Evolutionary conservation across 1,284 basidiomycete genomes (phyloP), one percentile per base, ranked within the genome.

Genomic region (Neonothopanus nambi): DNA sequence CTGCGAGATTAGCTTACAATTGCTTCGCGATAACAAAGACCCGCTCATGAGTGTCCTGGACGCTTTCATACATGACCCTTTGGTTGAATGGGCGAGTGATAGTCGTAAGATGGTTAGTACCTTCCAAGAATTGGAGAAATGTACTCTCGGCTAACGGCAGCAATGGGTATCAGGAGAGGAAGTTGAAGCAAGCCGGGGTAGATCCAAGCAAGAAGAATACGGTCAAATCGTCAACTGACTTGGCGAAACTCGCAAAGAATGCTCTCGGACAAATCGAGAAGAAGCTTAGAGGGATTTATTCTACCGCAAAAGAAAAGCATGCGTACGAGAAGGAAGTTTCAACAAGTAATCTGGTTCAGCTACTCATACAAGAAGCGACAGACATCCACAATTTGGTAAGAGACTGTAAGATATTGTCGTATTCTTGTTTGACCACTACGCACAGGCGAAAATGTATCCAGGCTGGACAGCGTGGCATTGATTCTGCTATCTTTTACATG

Each of bases 41-140:
- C 91, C 91, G 49, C 75, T 99, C 57, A 96, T 97, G 88, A 96
- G 88, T 67, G 93, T 99, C 1, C 80, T 99, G 36, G 96, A 99
- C 66, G 93, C 97, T 0, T 99, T 99, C 70, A 87, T 98, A 33
- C 97, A 99, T 63, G 97, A 99, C 69, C 97, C 97, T 1, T 79
- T 99, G 2, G 90, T 96, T 26, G 97, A 99, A 70, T 99, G 95
- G 92, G 89, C 94, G 57, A 88, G 92, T 48, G 83, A 89, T 64
- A 84, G 81, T 59, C 76, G 82, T 5, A 84, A 79, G 63, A 65
- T 80, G 65, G 85, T 85, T 49, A 39, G 71, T 55, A 11, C 49
- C 13, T 42, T 39, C 24, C 17, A n/a, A 17, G 20, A n/a, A 48
- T 50, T 54, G 3, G 3, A 45, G 33, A 15, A 47, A 37, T 26